Conservation (phyloP, 1,139 yeast genomes). For the Lodderomyces elongisporus region DNA sequence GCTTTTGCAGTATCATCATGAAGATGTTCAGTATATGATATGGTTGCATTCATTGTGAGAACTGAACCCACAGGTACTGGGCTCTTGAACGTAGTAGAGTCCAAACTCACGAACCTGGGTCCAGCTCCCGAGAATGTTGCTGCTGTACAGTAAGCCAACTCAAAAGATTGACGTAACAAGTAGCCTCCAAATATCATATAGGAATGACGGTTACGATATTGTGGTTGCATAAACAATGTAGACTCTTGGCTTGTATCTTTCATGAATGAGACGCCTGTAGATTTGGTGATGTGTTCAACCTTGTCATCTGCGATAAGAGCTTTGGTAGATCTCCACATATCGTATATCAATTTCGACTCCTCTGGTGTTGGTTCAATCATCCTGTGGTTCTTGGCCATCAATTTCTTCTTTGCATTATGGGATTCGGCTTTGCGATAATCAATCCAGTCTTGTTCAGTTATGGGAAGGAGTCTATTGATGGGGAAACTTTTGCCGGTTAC, state of each 20-base stretch:
- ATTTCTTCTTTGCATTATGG: slow-evolving; percentile 78
- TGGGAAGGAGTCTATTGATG: slow-evolving; percentile 72
- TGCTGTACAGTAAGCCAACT: slow-evolving; percentile 86
- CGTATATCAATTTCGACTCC: slow-evolving; percentile 72
- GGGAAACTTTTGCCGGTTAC: slow-evolving; percentile 83
- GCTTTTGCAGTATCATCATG: slow-evolving; percentile 39
- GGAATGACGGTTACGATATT: slow-evolving; percentile 88
- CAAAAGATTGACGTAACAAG: slow-evolving; percentile 84
- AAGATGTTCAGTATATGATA: slow-evolving; percentile 77
- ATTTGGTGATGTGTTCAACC: slow-evolving; percentile 14
- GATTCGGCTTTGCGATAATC: slow-evolving; percentile 88
- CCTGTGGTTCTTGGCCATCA: slow-evolving; percentile 61
- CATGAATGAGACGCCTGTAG: slow-evolving; percentile 53
- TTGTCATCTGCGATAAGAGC: slow-evolving; percentile 21
- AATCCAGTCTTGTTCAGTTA: slow-evolving; percentile 67
- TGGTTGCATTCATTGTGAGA: slow-evolving; percentile 71
- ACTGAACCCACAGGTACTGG: slow-evolving; percentile 96
- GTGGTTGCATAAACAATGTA: slow-evolving; percentile 91
- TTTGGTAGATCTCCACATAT: slow-evolving; percentile 65
- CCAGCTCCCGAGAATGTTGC: slow-evolving; percentile 81
- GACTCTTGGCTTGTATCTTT: slow-evolving; percentile 64
- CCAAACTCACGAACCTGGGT: slow-evolving; percentile 85
- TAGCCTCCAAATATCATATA: slow-evolving; percentile 95
- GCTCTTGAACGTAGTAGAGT: slow-evolving; percentile 83
- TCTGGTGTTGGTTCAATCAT: slow-evolving; percentile 64